Evolutionary conservation across 2,329 filamentous ascomycete species (phyloP).

Genomic region (Ophiostoma quercus): DNA sequence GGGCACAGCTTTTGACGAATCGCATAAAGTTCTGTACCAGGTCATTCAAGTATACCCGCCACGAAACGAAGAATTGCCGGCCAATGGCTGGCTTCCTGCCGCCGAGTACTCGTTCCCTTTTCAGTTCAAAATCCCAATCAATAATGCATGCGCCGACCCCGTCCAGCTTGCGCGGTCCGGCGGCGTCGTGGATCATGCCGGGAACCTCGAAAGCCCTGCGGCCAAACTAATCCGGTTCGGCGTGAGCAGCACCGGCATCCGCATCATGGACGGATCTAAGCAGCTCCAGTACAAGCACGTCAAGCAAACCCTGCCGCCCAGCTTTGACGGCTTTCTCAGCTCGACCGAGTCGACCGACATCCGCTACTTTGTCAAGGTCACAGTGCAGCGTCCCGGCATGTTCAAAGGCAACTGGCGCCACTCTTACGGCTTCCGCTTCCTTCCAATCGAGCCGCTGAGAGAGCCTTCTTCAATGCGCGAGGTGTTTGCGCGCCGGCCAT

Average conservation of each 20-base stretch:
- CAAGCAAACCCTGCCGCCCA: conserved; percentile 81
- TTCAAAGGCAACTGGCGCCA: conserved; percentile 84
- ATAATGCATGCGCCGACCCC: conserved; percentile 62
- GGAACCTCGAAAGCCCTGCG: conserved; percentile 37
- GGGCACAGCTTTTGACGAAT: conserved; percentile 49
- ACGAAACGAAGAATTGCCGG: conserved; percentile 34
- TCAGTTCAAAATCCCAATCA: conserved; percentile 70
- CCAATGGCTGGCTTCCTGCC: conserved; percentile 51
- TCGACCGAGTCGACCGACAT: conserved; percentile 86
- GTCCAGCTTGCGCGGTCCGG: conserved; percentile 50
- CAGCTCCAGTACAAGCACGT: conserved; percentile 65
- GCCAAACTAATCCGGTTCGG: conserved; percentile 44
- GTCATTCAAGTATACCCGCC: conserved; percentile 68
- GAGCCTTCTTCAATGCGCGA: conserved; percentile 64
- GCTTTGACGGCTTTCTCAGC: conserved; percentile 79
- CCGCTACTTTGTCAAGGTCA: conserved; percentile 92
- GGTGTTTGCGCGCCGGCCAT: conserved; percentile 73
- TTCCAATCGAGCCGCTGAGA: conserved; percentile 86
- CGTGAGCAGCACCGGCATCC: conserved; percentile 47
- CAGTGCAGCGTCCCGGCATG: conserved; percentile 78
- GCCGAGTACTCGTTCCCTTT: conserved; percentile 75
- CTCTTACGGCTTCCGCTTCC: conserved; percentile 69
- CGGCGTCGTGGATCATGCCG: conserved; percentile 50
- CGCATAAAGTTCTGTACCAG: conserved; percentile 70
- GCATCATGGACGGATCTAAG: conserved; percentile 58